Base-by-base conservation (phyloP, 23 red algal species). In the Agarophyton chilense region DNA sequence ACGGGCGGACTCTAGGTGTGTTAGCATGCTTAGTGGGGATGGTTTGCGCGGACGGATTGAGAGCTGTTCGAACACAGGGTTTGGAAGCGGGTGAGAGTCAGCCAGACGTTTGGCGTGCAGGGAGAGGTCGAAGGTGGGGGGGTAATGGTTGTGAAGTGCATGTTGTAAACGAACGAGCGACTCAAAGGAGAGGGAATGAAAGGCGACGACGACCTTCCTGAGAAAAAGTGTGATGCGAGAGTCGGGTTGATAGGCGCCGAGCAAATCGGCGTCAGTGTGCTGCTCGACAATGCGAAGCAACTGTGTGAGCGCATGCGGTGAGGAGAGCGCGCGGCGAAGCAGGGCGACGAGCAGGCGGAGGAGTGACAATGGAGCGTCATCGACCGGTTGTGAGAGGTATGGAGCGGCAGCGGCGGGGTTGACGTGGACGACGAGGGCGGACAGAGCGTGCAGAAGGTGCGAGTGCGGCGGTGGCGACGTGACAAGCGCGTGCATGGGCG, bases 121-220 rank as follows among this genome's bases (percentile, higher is more conserved):
- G 10, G 24, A 22, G 13, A 45, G 77, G 51, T 40, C 1, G 34
- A 36, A 14, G 1, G 51, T 5, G 2, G 51, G 51, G 12, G 46
- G 18, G 50, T 29, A 24, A 6, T 55, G 46, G 2, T 1, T 9
- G 34, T 7, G 19, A 10, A 61, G 77, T 5, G 77, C 19, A 26
- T 5, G 0, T 4, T 46, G 60, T 14, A 89, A n/a, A 28, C 71
- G 63, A 10, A 71, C 12, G 29, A 78, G 54, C 16, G 85, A 49
- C 17, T 89, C 72, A 43, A 89, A 89, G 6, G 85, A 55, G 12
- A 89, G 71, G 17, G 85, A 89, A 50, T 67, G 53, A 57, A 89
- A 89, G n/a, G 85, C 85, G 53, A 89, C 85, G 10, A 31, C 46
- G 9, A 66, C 55, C 68, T 89, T 89, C 53, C 85, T 22, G 9